A percentile compares a stretch with the other conserved stretches of the same genome.
phyloP scores from a whole-genome alignment of 2,329 filamentous ascomycete genomes.

The Microcyclosporella mali region DNA sequence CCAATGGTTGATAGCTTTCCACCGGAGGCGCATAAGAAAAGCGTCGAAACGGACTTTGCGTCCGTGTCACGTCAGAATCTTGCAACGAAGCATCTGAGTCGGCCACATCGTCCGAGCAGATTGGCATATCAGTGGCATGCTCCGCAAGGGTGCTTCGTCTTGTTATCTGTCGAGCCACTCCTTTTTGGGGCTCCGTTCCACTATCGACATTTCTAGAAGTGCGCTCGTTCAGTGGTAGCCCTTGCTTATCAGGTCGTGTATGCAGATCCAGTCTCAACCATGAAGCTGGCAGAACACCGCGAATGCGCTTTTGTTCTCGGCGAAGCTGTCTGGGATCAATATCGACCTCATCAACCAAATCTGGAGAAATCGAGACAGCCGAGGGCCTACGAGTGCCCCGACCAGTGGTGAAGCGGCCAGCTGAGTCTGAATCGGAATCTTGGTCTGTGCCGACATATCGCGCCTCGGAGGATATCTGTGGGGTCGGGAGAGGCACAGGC shows the following conservation, averaged over 20 bases:
- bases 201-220: too few species aligned
- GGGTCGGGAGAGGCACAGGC: conserved; percentile 24
- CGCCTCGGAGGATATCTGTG: conserved; percentile 26
- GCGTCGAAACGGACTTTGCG: conserved; percentile 5
- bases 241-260: conserved; percentile 10
- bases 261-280: conserved; percentile 45
- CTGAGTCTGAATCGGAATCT: conserved; percentile 9
- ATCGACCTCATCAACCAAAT: conserved; percentile 21
- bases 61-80: not conserved
- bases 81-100: conserved; percentile 13
- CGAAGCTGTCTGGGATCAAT: conserved; percentile 24
- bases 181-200: conserved; percentile 21
- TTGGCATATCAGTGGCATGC: not conserved
- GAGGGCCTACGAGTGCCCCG: not conserved
- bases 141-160: not conserved
- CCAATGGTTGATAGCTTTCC: conserved; percentile 11
- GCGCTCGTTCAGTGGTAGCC: not conserved
- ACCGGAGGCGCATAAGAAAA: not conserved
- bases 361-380: conserved; percentile 1
- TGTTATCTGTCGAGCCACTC: conserved; percentile 18
- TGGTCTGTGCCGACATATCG: conserved; percentile 6
- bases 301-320: conserved; percentile 38
- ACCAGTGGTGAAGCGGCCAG: not conserved
- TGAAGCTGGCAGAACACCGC: conserved; percentile 45
- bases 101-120: conserved; percentile 28